phyloP scores from a whole-genome alignment of 177 flowering plant species.

The Tripterygium wilfordii region DNA sequence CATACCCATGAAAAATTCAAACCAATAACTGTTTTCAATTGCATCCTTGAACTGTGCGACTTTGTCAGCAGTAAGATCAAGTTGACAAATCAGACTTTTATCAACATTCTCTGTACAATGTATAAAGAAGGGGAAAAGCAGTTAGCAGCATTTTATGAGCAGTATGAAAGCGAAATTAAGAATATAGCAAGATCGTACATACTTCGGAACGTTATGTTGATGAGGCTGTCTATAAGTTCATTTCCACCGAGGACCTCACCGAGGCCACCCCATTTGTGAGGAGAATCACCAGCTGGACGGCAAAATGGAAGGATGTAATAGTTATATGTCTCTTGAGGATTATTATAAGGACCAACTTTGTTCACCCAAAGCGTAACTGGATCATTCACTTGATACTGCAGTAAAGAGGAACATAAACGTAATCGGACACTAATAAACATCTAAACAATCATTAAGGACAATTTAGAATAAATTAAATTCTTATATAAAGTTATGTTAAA shows the following conservation, averaged over 20 bases:
- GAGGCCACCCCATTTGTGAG: slow-evolving; percentile 98
- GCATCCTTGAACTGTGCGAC: slow-evolving; percentile 94
- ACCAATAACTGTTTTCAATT: slow-evolving; percentile 89
- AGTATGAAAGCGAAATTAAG: no score
- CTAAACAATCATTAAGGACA: no score
- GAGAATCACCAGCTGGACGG: slow-evolving; percentile 41
- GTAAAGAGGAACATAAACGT: background rate
- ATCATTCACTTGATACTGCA: slow-evolving; percentile 71
- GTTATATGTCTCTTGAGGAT: slow-evolving; percentile 97
- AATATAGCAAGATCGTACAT: slow-evolving; percentile 29
- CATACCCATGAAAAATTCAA: slow-evolving; percentile 97
- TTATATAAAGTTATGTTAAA: no score
- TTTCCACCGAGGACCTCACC: slow-evolving; percentile 99
- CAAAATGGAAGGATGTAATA: slow-evolving; percentile 94
- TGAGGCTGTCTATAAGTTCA: slow-evolving; percentile 91
- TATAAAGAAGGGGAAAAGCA: background rate
- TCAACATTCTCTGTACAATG: slow-evolving; percentile 64
- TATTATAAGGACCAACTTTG: slow-evolving; percentile 94
- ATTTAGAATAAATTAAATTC: no score
- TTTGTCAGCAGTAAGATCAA: slow-evolving; percentile 70
- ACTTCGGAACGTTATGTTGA: slow-evolving; percentile 78
- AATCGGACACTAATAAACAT: no score
- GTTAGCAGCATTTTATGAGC: no score
- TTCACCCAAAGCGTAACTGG: slow-evolving; percentile 91
- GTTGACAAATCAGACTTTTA: slow-evolving; percentile 54